Base-by-base conservation (phyloP, 768 basidiomycete genomes). In the Leccinum broughii region DNA sequence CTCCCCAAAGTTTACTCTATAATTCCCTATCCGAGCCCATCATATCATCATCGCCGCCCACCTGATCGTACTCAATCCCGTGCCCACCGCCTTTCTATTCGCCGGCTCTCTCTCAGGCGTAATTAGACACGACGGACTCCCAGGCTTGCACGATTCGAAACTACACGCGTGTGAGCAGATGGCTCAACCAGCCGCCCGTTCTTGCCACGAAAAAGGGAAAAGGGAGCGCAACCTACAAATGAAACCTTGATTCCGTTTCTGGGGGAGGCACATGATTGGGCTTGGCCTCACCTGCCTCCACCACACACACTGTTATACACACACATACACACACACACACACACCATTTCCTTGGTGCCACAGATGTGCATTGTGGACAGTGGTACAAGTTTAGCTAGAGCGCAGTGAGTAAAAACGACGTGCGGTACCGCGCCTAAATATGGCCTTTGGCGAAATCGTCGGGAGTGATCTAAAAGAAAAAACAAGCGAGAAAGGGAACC, bases 211-310 rank as follows among this genome's bases (percentile, higher is more conserved):
- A 56, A 54, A 22, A 20, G 32, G 37, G 35, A 24, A 30, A 39
- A 35, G 24, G 41, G 4, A 50, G 49, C n/a, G 22, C 49, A 50
- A 46, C 48, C 41, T 26, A 34, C 37, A 51, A 58, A 64, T 61
- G 60, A 69, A 69, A 66, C 60, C 51, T 52, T 68, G 61, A 62
- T 68, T 28, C 60, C 62, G 62, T 69, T 57, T 62, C 55, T 46
- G 57, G 48, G 26, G 24, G 55, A 20, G 44, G 20, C 44, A 46
- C 44, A 41, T 46, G 44, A 46, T 46, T 46, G 44, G 44, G 22
- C n/a, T 30, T 44, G 46, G 59, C 55, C 59, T 54, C 59, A 24
- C 54, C 54, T 53, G 34, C 58, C 51, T 26, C 44, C 44, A 34
- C 34, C 37, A 20, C 46, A 14, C 7, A 58, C 24, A 26, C 22